Conservation (phyloP, 768 basidiomycete species). For the Calvatia gigantea region DNA sequence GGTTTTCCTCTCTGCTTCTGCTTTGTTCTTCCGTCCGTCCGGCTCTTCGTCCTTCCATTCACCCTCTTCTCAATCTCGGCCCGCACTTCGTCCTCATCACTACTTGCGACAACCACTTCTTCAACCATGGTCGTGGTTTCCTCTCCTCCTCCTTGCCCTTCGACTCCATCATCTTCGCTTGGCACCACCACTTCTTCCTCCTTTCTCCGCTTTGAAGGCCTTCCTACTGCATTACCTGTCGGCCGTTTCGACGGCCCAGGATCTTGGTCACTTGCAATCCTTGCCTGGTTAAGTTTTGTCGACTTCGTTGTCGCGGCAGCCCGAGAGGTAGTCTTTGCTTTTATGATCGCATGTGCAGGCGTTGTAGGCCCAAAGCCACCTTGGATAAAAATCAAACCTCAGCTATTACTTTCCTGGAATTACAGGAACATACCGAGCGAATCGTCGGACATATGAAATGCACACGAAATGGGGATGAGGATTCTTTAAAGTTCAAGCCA, state of each 20-base stretch:
- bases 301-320: not conserved
- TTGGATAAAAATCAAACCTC: not conserved
- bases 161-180: constrained; percentile 12
- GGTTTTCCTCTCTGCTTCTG: constrained; percentile 16
- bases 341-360: constrained; percentile 12
- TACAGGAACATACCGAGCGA: constrained; percentile 4
- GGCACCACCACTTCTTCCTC: constrained; percentile 10
- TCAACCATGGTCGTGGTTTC: constrained; percentile 13
- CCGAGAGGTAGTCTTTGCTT: constrained; percentile 3
- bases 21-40: constrained; percentile 17
- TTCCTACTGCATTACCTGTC: not conserved
- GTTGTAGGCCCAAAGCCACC: constrained; percentile 23
- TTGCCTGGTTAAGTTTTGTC: constrained; percentile 8
- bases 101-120: constrained; percentile 13
- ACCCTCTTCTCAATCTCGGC: constrained; percentile 14
- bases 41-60: constrained; percentile 15
- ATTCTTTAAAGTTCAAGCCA: not conserved
- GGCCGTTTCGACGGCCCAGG: constrained; percentile 9
- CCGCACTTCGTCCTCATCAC: constrained; percentile 7
- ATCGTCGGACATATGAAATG: constrained; percentile 9
- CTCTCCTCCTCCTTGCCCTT: constrained; percentile 15
- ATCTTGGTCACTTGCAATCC: not conserved
- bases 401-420: not conserved
- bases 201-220: constrained; percentile 8
- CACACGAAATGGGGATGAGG: not conserved